Evolutionary conservation across 2,329 filamentous ascomycete genomes (phyloP).

Genomic region (Cladosporium sp.): DNA sequence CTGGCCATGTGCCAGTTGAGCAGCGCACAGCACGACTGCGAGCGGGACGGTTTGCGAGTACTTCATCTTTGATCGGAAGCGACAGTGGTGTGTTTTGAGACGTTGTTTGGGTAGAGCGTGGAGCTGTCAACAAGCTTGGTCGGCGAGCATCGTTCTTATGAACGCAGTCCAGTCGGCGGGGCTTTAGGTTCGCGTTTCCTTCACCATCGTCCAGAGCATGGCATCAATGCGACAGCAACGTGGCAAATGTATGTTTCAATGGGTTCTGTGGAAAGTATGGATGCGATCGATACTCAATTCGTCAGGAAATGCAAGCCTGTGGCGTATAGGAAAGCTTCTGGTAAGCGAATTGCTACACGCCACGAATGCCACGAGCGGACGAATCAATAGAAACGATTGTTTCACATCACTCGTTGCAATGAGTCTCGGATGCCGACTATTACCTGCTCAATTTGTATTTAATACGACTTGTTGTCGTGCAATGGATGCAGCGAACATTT

Average conservation of each 20-base stretch:
- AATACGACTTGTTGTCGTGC: no score
- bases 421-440: no score
- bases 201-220: neutral
- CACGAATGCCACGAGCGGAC: no score
- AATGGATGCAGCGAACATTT: no score
- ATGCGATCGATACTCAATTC: neutral
- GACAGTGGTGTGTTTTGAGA: neutral
- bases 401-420: no score
- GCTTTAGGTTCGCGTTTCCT: neutral
- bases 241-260: neutral
- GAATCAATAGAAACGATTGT: no score
- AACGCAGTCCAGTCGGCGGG: neutral
- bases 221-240: neutral
- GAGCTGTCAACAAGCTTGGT: neutral
- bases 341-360: slow-evolving; percentile 4
- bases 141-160: neutral
- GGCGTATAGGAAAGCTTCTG: neutral
- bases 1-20: neutral
- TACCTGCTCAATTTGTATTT: no score
- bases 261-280: neutral
- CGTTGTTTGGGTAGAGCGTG: no score
- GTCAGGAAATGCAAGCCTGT: neutral
- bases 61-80: slow-evolving; percentile 2
- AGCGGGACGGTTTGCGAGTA: neutral
- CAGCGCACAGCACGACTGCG: neutral